Evolutionary conservation across 176 grass and related monocot genomes (phyloP).

Genomic region (Musa itinerans): DNA sequence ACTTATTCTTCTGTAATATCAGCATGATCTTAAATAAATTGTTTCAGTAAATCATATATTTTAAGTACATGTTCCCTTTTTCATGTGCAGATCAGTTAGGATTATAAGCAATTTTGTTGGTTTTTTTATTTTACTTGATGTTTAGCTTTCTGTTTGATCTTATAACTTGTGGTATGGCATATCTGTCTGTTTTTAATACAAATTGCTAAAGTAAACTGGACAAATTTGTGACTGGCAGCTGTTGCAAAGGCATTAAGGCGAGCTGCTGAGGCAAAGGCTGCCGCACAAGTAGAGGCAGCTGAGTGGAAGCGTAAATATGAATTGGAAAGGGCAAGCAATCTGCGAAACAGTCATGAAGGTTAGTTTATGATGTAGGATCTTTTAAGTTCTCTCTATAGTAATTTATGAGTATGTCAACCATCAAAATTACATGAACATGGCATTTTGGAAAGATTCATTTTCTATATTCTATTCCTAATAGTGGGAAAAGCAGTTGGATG

Average conservation of each 20-base stretch:
- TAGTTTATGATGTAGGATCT: neutral
- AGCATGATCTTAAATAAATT: neutral
- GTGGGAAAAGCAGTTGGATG: neutral
- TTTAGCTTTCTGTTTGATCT: neutral
- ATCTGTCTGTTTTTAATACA: conserved; percentile 12
- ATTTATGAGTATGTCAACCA: neutral
- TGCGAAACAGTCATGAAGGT: conserved; percentile 50
- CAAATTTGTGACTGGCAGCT: conserved; percentile 44
- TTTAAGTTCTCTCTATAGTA: neutral
- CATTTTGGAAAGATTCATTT: neutral
- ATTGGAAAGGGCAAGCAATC: conserved; percentile 45
- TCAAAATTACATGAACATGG: neutral
- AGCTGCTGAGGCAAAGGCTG: conserved; percentile 84
- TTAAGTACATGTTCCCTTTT: neutral
- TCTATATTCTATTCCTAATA: neutral
- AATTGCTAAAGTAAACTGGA: conserved; percentile 22
- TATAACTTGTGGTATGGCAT: neutral
- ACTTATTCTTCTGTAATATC: neutral
- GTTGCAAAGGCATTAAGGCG: conserved; percentile 75
- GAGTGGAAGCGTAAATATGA: conserved; percentile 94
- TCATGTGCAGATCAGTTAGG: neutral
- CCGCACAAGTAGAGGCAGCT: conserved; percentile 71
- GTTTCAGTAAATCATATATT: neutral
- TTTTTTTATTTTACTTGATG: neutral
- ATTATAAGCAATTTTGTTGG: neutral